Evolutionary conservation across 225 moss, liverwort and hornwort species (phyloP), one percentile per base, ranked within the genome.

Genomic region (Rhytidiadelphus loreus): DNA sequence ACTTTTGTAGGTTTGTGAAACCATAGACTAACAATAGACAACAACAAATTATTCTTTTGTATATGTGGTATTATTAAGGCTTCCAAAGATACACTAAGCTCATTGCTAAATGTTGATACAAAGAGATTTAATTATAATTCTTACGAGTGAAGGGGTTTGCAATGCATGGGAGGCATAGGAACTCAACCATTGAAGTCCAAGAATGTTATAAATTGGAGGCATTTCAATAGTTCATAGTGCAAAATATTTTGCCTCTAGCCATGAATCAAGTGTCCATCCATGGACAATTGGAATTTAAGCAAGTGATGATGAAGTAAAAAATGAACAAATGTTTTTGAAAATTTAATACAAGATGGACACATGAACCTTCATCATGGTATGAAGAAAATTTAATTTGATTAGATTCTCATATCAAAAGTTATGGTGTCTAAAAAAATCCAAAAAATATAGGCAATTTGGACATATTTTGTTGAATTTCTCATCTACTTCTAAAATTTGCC

Each of bases 391-490:
- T 22, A 68, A 68, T 12, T 2, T 0, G 2, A 39, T 23, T 4
- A 0, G 1, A 8, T 39, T 13, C 7, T 24, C 0, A 0, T 0
- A 24, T 39, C 7, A 24, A 39, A 69, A 69, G 0, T 24, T 69
- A 14, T 39, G 8, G 3, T 69, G 14, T 8, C 12, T 22, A 68
- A 22, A 1, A 66, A 4, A 68, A 8, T 68, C 3, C 1, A 2
- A 16, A 9, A 17, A 33, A 5, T 29, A 7, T 14, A 14, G 20
- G 1, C 11, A 65, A 20, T n/a, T 22, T 68, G 39, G 2, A 4
- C 23, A 39, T 23, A 23, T 23, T 68, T 13, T 22, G 23, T 22
- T 22, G n/a, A 68, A n/a, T n/a, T n/a, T 13, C 1, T n/a, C n/a
- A 23, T 68, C 12, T 23, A 39, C 5, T 4, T 13, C 23, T 68